A percentile compares a stretch with the other conserved stretches of the same genome.
phyloP scores from a whole-genome alignment of 2,329 filamentous ascomycete species.

The Blastomyces gilchristii region DNA sequence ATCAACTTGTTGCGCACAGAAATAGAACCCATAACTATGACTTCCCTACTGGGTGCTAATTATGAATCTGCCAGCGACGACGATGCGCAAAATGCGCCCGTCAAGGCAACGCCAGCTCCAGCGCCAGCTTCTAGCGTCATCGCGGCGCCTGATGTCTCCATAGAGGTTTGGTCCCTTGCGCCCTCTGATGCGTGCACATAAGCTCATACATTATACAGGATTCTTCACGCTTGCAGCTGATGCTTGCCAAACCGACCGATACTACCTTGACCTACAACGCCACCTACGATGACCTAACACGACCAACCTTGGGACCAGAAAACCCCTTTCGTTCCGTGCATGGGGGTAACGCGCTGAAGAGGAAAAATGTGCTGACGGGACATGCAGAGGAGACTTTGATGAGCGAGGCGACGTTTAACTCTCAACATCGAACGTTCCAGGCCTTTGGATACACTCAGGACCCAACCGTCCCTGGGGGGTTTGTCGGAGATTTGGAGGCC shows the following conservation, averaged over 20 bases:
- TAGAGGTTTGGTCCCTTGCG: slow-evolving; percentile 44
- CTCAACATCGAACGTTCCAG: slow-evolving; percentile 75
- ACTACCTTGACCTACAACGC: slow-evolving; percentile 44
- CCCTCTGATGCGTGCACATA: background rate
- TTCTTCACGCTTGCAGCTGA: slow-evolving; percentile 41
- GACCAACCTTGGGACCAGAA: slow-evolving; percentile 55
- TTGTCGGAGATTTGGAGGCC: slow-evolving; percentile 40
- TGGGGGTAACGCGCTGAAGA: slow-evolving; percentile 48
- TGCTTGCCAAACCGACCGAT: slow-evolving; percentile 43
- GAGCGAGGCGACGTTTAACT: slow-evolving; percentile 81
- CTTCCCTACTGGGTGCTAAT: slow-evolving; percentile 34
- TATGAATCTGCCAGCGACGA: slow-evolving; percentile 42
- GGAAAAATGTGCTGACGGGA: slow-evolving; percentile 76
- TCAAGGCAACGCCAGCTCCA: slow-evolving; percentile 19
- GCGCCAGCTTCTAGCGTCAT: slow-evolving; percentile 32
- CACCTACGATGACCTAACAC: slow-evolving; percentile 61
- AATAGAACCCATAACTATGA: slow-evolving; percentile 23
- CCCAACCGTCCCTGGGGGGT: slow-evolving; percentile 34
- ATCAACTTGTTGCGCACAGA: background rate
- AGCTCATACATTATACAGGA: slow-evolving; percentile 38
- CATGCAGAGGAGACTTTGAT: slow-evolving; percentile 79
- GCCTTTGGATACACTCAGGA: slow-evolving; percentile 47
- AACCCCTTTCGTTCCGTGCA: slow-evolving; percentile 64
- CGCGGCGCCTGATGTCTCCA: slow-evolving; percentile 44
- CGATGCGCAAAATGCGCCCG: slow-evolving; percentile 24